Percentiles rank a stretch among this genome's conserved stretches.
These are phyloP conservation scores for Bifiguratus adelaidae DNA, from an alignment of 192 early-diverging fungal species.

Conservation along the genomic window DNA sequence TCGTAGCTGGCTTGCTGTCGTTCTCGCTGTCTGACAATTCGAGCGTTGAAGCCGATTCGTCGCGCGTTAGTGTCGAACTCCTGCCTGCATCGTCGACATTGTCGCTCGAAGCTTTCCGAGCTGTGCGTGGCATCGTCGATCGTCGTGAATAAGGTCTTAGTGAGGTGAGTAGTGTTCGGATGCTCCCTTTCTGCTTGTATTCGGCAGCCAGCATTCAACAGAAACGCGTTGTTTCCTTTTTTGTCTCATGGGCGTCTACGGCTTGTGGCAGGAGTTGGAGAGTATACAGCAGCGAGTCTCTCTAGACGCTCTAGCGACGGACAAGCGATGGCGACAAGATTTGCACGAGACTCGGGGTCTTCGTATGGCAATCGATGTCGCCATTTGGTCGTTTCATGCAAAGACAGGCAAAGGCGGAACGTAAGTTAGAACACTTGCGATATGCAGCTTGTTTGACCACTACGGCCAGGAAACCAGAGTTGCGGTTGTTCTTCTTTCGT, in stretches of 20 bases:
- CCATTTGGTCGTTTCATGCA: constrained; percentile 6
- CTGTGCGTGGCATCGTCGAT: no score
- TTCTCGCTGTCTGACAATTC: no score
- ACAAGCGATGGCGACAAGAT: background rate
- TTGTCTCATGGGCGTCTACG: background rate
- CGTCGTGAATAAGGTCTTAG: no score
- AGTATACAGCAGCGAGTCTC: background rate
- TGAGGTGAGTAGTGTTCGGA: no score
- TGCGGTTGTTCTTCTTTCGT: constrained; percentile 7
- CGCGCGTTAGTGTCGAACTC: no score
- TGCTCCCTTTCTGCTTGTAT: no score
- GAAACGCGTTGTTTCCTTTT: background rate
- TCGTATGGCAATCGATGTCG: constrained; percentile 10
- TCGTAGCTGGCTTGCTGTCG: background rate
- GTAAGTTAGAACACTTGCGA: background rate
- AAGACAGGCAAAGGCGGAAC: background rate
- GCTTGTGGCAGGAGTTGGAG: background rate
- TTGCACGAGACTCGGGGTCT: constrained; percentile 1
- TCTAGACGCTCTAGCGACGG: background rate
- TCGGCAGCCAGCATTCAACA: no score
- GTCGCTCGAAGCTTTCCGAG: no score
- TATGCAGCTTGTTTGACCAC: background rate
- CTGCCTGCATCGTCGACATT: no score
- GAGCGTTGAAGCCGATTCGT: no score
- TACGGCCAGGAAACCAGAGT: background rate